A percentile compares a stretch with the other conserved stretches of the same genome.
These are phyloP conservation scores for Dactylonectria macrodidyma DNA, from an alignment of 2,329 filamentous ascomycete genomes.

Conservation along the genomic window DNA sequence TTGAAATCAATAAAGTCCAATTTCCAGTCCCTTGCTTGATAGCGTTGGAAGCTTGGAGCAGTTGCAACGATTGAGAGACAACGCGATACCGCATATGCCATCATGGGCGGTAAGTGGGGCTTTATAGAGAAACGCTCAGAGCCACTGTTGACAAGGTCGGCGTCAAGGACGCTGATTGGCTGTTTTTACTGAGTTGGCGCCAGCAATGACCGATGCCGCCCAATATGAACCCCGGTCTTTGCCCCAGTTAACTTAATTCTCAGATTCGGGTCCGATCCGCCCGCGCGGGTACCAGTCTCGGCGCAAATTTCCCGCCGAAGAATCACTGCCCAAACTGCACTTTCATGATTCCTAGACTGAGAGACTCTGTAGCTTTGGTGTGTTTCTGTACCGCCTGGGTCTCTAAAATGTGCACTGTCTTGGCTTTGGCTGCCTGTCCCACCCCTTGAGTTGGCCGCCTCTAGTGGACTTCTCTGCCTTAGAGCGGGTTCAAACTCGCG, in stretches of 20 bases:
- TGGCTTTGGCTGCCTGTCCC: not conserved
- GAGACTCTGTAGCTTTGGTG: not conserved
- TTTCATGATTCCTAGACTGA: no score
- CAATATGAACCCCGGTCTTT: not conserved
- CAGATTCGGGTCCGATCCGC: constrained; percentile 14
- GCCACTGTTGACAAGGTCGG: constrained; percentile 8
- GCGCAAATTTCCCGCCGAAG: not conserved
- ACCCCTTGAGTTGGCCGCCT: not conserved
- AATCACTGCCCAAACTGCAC: no score
- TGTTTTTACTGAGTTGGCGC: not conserved
- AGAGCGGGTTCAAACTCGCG: not conserved
- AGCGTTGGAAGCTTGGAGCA: not conserved
- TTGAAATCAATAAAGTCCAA: no score
- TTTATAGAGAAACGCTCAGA: not conserved
- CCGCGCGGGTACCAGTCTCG: constrained; percentile 19
- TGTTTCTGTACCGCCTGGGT: no score
- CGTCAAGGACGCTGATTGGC: constrained; percentile 34
- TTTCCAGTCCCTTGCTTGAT: not conserved
- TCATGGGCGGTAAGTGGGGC: constrained; percentile 13
- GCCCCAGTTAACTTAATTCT: not conserved
- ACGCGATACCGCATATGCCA: not conserved
- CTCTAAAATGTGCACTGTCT: no score
- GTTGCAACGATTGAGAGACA: not conserved
- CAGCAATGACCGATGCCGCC: not conserved
- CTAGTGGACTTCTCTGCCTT: not conserved